Evolutionary conservation across 371 early-diverging fungal genomes (phyloP), one percentile per base, ranked within the genome.

Genomic region (Haplosporangium sp.): DNA sequence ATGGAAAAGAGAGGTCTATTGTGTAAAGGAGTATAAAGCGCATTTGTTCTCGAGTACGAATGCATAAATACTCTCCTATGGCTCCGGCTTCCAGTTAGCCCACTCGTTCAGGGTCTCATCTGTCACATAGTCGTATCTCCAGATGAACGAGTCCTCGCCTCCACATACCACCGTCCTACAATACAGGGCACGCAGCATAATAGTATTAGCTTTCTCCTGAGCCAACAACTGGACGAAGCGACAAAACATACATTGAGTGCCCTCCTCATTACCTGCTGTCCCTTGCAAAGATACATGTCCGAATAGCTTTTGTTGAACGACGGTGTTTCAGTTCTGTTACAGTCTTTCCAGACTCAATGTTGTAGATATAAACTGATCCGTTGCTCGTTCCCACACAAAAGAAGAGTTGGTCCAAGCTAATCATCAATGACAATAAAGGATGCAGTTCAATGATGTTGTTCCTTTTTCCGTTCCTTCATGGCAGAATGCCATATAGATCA

Each of bases 101-200:
- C 95, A 95, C 64, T 91, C 90, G 20, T 86, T 83, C 48, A 93
- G 69, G 6, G 87, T 90, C 43, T 88, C 91, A 64, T 91, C 89
- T 56, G 90, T 90, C 50, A 94, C 87, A 73, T 92, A 93, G 72
- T 93, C 94, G 73, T 92, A 95, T 67, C 95, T 83, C 93, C 95
- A 93, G 40, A 95, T 86, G 69, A 93, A 92, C 0, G 92, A 90
- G 53, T 93, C 94, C 58, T 94, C 94, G 29, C 94, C 92, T 36
- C 86, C 92, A 67, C 89, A 90, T 7, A 94, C 63, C 21, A 95
- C 84, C 60, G 91, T 90, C 42, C 92, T 91, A 72, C 8, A 57
- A n/a, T n/a, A n/a, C n/a, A 40, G 9, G 12, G 48, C 16, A 12
- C 23, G 29, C 14, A 13, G 21, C 13, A 23, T 5, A 64, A 55